A percentile compares a stretch with the other conserved stretches of the same genome.
These are phyloP conservation scores for Alectoria sarmentosa DNA, from an alignment of 495 filamentous ascomycete species.

Conservation along the genomic window DNA sequence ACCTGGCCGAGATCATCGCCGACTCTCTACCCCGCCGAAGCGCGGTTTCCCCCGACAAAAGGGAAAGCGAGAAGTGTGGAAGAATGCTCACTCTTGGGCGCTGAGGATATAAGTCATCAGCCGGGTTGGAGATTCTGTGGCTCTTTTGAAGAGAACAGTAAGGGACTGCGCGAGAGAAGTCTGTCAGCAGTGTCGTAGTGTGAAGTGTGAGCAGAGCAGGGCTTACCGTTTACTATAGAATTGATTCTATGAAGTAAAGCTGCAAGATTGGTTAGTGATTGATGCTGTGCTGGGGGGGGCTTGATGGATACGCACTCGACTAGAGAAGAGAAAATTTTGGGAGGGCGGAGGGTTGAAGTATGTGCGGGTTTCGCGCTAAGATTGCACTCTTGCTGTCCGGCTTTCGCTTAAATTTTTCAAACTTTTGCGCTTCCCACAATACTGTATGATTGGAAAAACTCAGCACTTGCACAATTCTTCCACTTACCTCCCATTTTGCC, in stretches of 20 bases:
- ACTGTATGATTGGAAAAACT: too few relatives aligned
- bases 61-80: slow-evolving; percentile 44
- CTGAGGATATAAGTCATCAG: slow-evolving; percentile 64
- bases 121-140: slow-evolving; percentile 71
- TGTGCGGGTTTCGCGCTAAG: neutral
- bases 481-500: too few relatives aligned
- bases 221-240: slow-evolving; percentile 87
- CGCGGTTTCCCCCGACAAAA: slow-evolving; percentile 8
- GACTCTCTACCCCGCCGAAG: slow-evolving; percentile 48
- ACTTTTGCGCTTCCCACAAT: too few relatives aligned
- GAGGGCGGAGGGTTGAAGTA: neutral
- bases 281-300: neutral
- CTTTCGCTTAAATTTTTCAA: slow-evolving; percentile 2
- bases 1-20: slow-evolving; percentile 68
- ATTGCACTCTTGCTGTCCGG: neutral
- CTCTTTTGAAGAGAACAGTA: slow-evolving; percentile 74
- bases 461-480: too few relatives aligned
- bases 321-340: neutral
- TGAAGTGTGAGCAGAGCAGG: too few relatives aligned
- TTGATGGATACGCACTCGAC: slow-evolving; percentile 4
- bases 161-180: slow-evolving; percentile 33
- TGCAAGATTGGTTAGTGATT: neutral
- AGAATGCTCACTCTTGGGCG: slow-evolving; percentile 66
- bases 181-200: neutral
- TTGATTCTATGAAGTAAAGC: slow-evolving; percentile 66